Evolutionary conservation across 2,329 filamentous ascomycete species (phyloP).

Genomic region (Malbranchea zuffiana): DNA sequence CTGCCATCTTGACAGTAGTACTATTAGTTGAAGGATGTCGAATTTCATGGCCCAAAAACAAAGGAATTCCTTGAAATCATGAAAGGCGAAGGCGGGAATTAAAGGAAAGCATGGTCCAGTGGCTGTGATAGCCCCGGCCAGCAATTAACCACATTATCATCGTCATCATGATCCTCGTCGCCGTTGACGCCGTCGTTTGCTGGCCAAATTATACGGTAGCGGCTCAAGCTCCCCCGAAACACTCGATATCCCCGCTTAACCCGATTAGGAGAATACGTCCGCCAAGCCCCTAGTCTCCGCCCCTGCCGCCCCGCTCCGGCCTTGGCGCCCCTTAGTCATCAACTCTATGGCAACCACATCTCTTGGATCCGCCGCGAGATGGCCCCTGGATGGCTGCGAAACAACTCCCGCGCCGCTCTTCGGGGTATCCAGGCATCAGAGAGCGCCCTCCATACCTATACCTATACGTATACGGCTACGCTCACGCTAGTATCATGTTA

Average conservation of each 20-base stretch:
- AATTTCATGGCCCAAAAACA: background rate
- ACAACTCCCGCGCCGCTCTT: too few species aligned
- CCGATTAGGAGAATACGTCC: conserved; percentile 2
- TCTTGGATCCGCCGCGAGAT: too few species aligned
- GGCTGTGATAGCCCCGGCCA: too few species aligned
- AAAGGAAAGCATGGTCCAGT: too few species aligned
- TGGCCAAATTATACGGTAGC: background rate
- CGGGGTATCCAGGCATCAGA: background rate
- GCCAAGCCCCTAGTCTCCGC: conserved; percentile 2
- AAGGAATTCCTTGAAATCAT: background rate
- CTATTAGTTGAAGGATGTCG: background rate
- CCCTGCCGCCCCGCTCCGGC: too few species aligned
- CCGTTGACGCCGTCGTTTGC: background rate
- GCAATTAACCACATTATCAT: too few species aligned
- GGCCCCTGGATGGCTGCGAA: background rate
- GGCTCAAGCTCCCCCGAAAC: background rate
- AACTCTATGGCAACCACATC: too few species aligned
- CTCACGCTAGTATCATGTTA: too few species aligned
- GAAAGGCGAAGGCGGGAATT: too few species aligned
- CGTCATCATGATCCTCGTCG: background rate
- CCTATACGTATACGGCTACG: background rate
- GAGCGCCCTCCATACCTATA: background rate
- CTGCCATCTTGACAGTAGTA: conserved; percentile 1
- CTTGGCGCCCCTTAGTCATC: too few species aligned
- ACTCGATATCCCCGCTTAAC: background rate